These are phyloP conservation scores for Aspergillus pseudoviridinutans DNA, from an alignment of 2,329 filamentous ascomycete species.

Conservation along the genomic window DNA sequence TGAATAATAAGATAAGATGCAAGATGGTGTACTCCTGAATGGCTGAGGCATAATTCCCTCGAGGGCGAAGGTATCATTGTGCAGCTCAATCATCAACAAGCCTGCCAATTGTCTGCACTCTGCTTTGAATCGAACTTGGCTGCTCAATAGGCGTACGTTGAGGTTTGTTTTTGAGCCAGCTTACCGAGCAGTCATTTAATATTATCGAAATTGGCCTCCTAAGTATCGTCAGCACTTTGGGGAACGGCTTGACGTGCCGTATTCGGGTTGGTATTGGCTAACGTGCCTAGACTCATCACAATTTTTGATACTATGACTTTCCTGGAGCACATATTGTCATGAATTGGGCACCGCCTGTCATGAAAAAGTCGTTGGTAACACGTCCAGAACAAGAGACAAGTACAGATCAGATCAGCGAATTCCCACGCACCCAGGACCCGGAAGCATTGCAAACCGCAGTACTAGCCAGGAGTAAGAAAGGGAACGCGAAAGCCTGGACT, in stretches of 20 bases:
- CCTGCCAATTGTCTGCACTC: not conserved
- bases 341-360: no score
- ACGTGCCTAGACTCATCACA: not conserved
- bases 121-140: no score
- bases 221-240: not conserved
- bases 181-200: no score
- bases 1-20: not conserved
- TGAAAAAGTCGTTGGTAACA: not conserved
- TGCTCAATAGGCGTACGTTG: no score
- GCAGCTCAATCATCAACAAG: not conserved
- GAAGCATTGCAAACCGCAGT: not conserved
- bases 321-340: not conserved
- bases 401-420: not conserved
- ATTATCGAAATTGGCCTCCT: not conserved
- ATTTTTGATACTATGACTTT: no score
- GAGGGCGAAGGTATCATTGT: not conserved
- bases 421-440: not conserved
- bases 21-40: not conserved
- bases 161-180: no score
- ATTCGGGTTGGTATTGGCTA: not conserved
- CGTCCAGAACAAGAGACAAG: not conserved
- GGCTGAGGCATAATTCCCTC: not conserved
- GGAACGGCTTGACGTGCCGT: not conserved
- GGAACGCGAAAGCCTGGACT: not conserved
- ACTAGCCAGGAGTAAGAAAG: no score